These are phyloP conservation scores for Salinomyces thailandicus DNA, from an alignment of 2,329 filamentous ascomycete species.

Conservation along the genomic window DNA sequence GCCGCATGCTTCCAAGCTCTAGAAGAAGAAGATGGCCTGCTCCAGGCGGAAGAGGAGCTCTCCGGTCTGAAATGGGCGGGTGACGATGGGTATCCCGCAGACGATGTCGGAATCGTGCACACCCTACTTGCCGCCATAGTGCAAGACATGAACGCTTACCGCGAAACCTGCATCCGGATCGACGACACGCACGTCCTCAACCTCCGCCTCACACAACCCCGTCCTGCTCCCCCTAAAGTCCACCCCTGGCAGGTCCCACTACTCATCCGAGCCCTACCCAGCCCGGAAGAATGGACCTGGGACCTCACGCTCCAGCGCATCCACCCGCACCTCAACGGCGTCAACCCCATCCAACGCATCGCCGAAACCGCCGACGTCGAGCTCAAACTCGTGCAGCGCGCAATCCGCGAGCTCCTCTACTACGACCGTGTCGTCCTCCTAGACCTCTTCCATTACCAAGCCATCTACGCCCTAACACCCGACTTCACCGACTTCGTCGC, in stretches of 20 bases:
- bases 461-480: conserved; percentile 75
- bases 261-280: conserved; percentile 43
- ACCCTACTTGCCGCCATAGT: conserved; percentile 75
- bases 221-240: conserved; percentile 64
- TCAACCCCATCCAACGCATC: conserved; percentile 80
- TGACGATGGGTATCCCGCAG: conserved; percentile 20
- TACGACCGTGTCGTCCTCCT: conserved; percentile 84
- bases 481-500: conserved; percentile 70
- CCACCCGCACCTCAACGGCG: conserved; percentile 77
- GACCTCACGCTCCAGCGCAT: conserved; percentile 70
- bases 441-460: conserved; percentile 89
- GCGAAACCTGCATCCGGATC: conserved; percentile 54
- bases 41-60: conserved; percentile 50
- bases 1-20: conserved; percentile 77
- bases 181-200: conserved; percentile 19
- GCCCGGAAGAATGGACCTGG: conserved; percentile 55
- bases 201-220: conserved; percentile 37
- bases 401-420: conserved; percentile 80
- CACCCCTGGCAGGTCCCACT: conserved; percentile 87
- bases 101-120: conserved; percentile 38
- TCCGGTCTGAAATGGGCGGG: conserved; percentile 18
- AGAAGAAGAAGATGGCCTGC: conserved; percentile 81
- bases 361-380: conserved; percentile 77
- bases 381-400: conserved; percentile 72
- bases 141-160: conserved; percentile 92